Base-by-base conservation (phyloP, 1,139 yeast genomes). In the Groenewaldozyma auringiensis region DNA sequence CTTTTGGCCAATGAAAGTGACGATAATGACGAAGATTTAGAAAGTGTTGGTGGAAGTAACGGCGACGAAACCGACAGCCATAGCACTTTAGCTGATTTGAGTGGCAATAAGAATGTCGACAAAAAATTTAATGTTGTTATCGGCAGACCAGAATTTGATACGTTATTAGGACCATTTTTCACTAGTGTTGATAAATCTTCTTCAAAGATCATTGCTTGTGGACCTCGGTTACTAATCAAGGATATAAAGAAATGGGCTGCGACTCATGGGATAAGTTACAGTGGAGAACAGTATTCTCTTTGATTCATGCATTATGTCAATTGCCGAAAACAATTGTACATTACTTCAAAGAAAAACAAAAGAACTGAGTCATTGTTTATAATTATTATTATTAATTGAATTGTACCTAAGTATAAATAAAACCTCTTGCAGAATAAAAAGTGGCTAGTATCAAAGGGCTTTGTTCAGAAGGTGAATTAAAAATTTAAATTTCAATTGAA, bases 171-270 rank as follows among this genome's bases (percentile, higher is more conserved):
- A 1, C 46, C 45, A 6, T 58, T 54, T 41, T 38, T 56, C 21
- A 47, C n/a, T 14, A 9, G 25, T 4, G 20, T 20, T 14, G n/a
- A 16, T 14, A 17, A 16, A 35, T 14, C 38, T 17, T 4, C 22
- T 17, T 17, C 38, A 18, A 80, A 83, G 81, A 67, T 82, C 0
- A 64, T 83, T n/a, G 76, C 85, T 0, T 83, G 94, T 65, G 94
- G 95, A 0, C 87, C 89, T 0, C 64, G 63, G 1, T 54, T 69
- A 0, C 63, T 85, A 49, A 75, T 80, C 17, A 37, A 52, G 1
- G 79, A 76, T 20, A 75, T 75, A n/a, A 54, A 62, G 41, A 45
- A 38, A 1, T 71, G 79, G 71, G 75, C 83, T 0, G 53, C 52
- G 1, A 54, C 52, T 1, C 48, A 50, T 1, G 58, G 66, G 6